phyloP scores from a whole-genome alignment of 2,329 filamentous ascomycete species.

The Phyllosticta citriasiana region DNA sequence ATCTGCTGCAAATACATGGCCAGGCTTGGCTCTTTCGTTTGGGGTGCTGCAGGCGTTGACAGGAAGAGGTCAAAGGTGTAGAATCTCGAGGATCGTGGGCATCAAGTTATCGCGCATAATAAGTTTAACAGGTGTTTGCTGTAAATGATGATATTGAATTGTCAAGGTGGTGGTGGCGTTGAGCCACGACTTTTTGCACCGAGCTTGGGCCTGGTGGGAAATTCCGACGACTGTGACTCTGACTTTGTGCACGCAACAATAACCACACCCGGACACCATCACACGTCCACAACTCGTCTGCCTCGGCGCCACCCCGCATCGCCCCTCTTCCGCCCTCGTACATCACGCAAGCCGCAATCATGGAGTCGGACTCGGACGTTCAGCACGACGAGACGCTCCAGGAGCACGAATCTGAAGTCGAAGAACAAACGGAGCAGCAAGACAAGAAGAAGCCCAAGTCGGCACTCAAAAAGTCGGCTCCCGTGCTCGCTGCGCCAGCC shows the following conservation, averaged over 20 bases:
- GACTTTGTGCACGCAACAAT: constrained; percentile 2
- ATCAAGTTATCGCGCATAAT: too few species aligned
- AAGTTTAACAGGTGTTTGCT: too few species aligned
- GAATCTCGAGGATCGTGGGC: too few species aligned
- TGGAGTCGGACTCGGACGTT: constrained; percentile 32
- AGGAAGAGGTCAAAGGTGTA: background rate
- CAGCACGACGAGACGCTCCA: constrained; percentile 31
- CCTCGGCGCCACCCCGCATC: constrained; percentile 2
- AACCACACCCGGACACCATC: background rate
- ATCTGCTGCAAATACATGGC: background rate
- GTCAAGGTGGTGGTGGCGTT: too few species aligned
- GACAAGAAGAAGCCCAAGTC: constrained; percentile 47
- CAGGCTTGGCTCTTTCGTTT: background rate
- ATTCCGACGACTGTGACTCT: background rate
- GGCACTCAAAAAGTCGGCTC: constrained; percentile 70
- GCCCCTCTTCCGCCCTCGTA: background rate
- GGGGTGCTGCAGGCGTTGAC: background rate
- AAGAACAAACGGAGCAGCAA: constrained; percentile 55
- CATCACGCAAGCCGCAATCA: constrained; percentile 16
- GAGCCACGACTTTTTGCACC: too few species aligned
- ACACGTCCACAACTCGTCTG: background rate
- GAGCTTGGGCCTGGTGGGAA: too few species aligned
- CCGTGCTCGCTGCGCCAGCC: constrained; percentile 32
- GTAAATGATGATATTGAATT: too few species aligned
- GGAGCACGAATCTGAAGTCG: constrained; percentile 60